Percentiles rank a stretch among this genome's conserved stretches.
Conservation (phyloP, 139 green algal species). For the Choricystis sp. region DNA sequence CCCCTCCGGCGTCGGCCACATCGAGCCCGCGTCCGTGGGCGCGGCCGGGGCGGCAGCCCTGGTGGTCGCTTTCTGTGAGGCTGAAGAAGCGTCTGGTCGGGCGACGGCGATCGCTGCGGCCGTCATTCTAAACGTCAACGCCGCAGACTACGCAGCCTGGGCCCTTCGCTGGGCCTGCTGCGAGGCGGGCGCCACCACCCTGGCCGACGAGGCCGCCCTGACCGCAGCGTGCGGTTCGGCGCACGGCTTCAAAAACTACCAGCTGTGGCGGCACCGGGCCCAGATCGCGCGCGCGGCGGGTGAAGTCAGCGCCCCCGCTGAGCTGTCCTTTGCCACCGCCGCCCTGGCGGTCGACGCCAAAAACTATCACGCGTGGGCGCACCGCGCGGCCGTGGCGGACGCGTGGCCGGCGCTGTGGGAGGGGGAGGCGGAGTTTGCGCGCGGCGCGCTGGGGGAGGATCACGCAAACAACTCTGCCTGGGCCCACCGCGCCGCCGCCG, state of each 20-base stretch:
- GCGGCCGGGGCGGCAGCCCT: conserved; percentile 32
- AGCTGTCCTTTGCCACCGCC: conserved; percentile 27
- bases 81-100: conserved; percentile 11
- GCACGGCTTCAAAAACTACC: conserved; percentile 69
- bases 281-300: conserved; percentile 31
- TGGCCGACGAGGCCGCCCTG: conserved; percentile 21
- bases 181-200: conserved; percentile 3
- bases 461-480: conserved; percentile 79
- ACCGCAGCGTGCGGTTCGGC: conserved; percentile 6
- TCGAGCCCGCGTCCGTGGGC: conserved; percentile 18
- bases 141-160: conserved; percentile 69
- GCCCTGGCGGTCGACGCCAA: conserved; percentile 55
- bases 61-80: conserved; percentile 29
- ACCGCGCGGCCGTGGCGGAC: conserved; percentile 39
- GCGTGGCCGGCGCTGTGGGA: conserved; percentile 13
- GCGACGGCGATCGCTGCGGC: conserved; percentile 43
- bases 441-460: conserved; percentile 36
- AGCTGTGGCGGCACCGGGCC: conserved; percentile 77
- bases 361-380: conserved; percentile 82
- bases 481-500: conserved; percentile 39
- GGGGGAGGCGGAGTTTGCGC: conserved; percentile 35
- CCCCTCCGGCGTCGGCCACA: conserved; percentile 1
- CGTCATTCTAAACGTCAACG: conserved; percentile 42
- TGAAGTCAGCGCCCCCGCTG: conserved; percentile 6
- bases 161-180: conserved; percentile 36